Evolutionary conservation across 2,329 filamentous ascomycete species (phyloP).

Genomic region (Cytospora leucostoma): DNA sequence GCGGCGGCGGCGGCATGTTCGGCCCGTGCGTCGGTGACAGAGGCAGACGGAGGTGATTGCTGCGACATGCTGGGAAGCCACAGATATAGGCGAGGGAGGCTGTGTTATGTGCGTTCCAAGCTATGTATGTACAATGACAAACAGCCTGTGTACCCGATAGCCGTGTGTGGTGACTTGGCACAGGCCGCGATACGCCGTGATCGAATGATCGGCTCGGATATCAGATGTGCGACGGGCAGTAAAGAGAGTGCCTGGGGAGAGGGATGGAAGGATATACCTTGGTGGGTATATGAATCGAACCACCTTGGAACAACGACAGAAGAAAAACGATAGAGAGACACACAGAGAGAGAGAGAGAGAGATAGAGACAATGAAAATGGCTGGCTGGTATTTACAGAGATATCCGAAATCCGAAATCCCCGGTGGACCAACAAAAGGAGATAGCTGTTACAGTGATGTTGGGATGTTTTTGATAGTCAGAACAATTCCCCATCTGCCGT

Average conservation of each 20-base stretch:
- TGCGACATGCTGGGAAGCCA: conserved; percentile 9
- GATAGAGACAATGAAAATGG: too few relatives aligned
- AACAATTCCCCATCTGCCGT: too few relatives aligned
- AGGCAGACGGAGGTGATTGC: background rate
- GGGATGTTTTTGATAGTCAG: too few relatives aligned
- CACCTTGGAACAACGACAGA: too few relatives aligned
- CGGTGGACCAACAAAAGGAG: background rate
- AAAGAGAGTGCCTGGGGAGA: too few relatives aligned
- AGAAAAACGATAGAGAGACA: background rate
- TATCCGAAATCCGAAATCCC: too few relatives aligned
- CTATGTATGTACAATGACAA: background rate
- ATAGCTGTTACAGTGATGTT: too few relatives aligned
- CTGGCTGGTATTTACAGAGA: too few relatives aligned
- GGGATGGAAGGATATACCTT: too few relatives aligned
- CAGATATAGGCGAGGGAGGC: background rate
- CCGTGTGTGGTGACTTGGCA: background rate
- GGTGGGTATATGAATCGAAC: too few relatives aligned
- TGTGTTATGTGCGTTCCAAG: background rate
- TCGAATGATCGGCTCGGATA: background rate
- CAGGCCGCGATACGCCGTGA: background rate
- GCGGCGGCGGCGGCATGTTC: background rate
- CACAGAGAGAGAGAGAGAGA: background rate
- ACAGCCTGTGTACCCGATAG: background rate
- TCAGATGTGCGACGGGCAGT: background rate
- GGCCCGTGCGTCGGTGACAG: background rate